Conservation (phyloP, 2,329 filamentous ascomycete species). For the Sporothrix pallida region DNA sequence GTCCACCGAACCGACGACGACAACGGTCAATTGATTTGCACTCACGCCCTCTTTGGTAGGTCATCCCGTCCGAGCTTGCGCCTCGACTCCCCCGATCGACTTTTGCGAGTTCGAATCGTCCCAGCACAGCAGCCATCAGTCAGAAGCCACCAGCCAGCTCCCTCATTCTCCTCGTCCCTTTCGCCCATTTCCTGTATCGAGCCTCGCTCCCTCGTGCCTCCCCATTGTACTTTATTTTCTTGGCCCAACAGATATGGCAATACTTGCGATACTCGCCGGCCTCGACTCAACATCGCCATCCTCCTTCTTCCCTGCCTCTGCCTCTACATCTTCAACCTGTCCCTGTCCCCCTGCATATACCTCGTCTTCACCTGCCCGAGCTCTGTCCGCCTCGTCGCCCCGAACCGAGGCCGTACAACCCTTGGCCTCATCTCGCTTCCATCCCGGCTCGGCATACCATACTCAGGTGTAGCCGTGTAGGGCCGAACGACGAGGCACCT, state of each 20-base stretch:
- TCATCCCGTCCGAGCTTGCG: neutral
- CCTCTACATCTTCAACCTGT: neutral
- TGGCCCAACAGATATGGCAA: neutral
- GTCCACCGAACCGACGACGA: slow-evolving; percentile 32
- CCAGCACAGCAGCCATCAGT: neutral
- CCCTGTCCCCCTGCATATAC: neutral
- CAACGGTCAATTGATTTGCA: slow-evolving; percentile 22
- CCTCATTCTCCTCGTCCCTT: neutral
- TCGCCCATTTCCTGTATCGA: neutral
- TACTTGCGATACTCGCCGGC: neutral
- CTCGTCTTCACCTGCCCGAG: neutral
- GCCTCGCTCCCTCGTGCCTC: no score
- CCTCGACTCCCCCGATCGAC: neutral
- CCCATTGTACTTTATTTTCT: no score
- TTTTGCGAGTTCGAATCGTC: neutral
- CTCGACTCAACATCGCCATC: neutral
- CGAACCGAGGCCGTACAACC: neutral
- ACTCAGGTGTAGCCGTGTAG: neutral
- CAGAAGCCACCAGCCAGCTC: neutral
- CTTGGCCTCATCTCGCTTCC: neutral
- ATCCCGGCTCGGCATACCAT: neutral
- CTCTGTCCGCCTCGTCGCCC: neutral
- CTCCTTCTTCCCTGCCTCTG: neutral
- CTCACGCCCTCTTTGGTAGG: slow-evolving; percentile 26
- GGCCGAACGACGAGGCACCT: neutral